Base-by-base conservation (phyloP, 495 filamentous ascomycete genomes). In the Hyaloscypha hepaticicola region DNA sequence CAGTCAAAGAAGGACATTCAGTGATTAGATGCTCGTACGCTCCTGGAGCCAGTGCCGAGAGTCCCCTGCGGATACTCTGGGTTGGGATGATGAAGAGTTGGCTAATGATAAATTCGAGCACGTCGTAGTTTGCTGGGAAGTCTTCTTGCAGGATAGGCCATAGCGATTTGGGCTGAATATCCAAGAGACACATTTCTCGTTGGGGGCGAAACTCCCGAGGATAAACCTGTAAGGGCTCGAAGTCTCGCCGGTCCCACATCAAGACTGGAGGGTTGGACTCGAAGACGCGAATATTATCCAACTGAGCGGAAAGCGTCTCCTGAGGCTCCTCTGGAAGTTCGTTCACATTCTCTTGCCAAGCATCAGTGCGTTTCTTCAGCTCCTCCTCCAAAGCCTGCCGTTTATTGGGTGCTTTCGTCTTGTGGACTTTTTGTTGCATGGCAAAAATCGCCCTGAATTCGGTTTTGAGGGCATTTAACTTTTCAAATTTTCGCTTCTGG, bases 1-100 rank as follows among this genome's bases (percentile, higher is more conserved):
- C 80, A 9, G 33, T 61, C 19, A 82, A 16, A 33, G 73, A 78
- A 11, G 72, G 75, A 65, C 75, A 83, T 6, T 72, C 69, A 4
- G 66, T 70, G 6, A 78, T 22, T n/a, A 82, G 68, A 53, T 73
- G 80, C 26, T 80, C 77, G 14, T 62, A 67, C 5, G 78, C 76
- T 21, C 85, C 80, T 24, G 71, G 71, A 27, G 50, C 58, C 14
- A 73, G 12, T 61, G 55, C 21, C 27, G 62, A n/a, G 1, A 73
- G 45, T 5, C 34, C 66, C 6, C 34, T 31, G 19, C 50, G 28
- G 4, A 71, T 22, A 52, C 49, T 55, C 14, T 66, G 61, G 7
- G 48, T 60, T 1, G 69, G 60, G 5, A 49, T 29, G 12, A 60
- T 52, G 28, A 62, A 49, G 1, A 71, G 31, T 33, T 25, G 38